Percentiles rank a stretch among this genome's conserved stretches.
Conservation (phyloP, 768 basidiomycete species). For the Tricholoma saponaceum region DNA sequence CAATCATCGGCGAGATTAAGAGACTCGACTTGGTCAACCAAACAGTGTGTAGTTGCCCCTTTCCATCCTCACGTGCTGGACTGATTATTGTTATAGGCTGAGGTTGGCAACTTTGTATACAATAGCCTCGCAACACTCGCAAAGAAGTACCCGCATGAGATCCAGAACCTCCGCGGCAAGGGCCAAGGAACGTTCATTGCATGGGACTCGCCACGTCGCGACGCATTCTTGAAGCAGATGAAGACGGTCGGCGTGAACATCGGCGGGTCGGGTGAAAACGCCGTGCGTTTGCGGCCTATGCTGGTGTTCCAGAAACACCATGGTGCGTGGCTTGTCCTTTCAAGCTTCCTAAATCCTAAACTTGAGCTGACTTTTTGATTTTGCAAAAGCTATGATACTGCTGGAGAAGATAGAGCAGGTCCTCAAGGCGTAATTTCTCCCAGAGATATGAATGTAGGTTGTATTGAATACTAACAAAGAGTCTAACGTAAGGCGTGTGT, state of each 20-base stretch:
- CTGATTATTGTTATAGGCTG: not conserved
- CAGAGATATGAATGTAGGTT: not conserved
- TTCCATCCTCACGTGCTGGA: too few species aligned
- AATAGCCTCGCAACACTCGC: not conserved
- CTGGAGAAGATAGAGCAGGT: not conserved
- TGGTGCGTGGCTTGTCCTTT: not conserved
- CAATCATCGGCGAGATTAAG: not conserved
- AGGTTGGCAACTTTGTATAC: not conserved
- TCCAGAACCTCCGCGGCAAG: not conserved
- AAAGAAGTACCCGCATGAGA: not conserved
- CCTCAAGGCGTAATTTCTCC: not conserved
- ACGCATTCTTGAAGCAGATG: not conserved
- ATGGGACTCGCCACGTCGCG: not conserved
- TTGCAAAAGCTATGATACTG: not conserved
- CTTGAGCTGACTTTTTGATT: not conserved
- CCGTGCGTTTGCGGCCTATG: not conserved
- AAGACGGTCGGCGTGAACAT: not conserved
- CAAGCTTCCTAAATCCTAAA: not conserved
- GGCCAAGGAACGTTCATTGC: not conserved
- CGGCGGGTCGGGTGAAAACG: not conserved
- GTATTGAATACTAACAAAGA: not conserved
- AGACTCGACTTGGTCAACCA: constrained; percentile 1
- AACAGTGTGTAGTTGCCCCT: not conserved
- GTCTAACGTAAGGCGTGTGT: not conserved
- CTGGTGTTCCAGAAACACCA: not conserved